These are phyloP conservation scores for Ogataea minuta DNA, from an alignment of 805 yeast species.

Conservation along the genomic window DNA sequence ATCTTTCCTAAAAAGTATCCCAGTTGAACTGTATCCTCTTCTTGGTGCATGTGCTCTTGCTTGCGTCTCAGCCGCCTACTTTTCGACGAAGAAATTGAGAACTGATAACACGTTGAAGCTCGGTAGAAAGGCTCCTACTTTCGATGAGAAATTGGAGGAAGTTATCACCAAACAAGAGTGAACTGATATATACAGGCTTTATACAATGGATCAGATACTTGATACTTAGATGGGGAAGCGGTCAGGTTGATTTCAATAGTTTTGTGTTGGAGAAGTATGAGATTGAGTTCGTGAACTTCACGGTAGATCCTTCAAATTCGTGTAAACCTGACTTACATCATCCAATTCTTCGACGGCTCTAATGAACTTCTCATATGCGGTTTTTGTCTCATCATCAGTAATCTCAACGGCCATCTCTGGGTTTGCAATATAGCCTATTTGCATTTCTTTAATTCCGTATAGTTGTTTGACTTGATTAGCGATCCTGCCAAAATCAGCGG, in stretches of 20 bases:
- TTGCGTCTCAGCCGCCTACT: conserved; percentile 45
- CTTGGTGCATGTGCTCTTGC: conserved; percentile 58
- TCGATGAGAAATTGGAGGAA: conserved; percentile 37
- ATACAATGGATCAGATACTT: conserved; percentile 2
- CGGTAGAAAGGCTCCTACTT: conserved; percentile 46
- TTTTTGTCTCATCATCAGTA: conserved; percentile 49
- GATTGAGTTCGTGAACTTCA: too few species aligned
- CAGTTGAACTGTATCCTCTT: conserved; percentile 59
- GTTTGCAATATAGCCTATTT: conserved; percentile 64
- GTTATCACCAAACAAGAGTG: conserved; percentile 31
- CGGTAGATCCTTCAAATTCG: conserved; percentile 50
- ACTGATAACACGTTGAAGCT: conserved; percentile 50
- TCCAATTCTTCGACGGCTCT: conserved; percentile 69
- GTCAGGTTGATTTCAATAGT: too few species aligned
- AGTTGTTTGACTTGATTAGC: conserved; percentile 56
- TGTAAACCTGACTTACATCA: conserved; percentile 78
- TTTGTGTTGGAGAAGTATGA: too few species aligned
- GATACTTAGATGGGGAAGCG: not conserved
- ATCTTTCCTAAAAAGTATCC: conserved; percentile 32
- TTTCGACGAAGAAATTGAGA: conserved; percentile 49
- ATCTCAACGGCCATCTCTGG: conserved; percentile 57
- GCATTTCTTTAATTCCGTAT: conserved; percentile 66
- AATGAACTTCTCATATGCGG: conserved; percentile 56
- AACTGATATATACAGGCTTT: conserved; percentile 8
- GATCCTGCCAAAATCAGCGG: conserved; percentile 58